phyloP scores from a whole-genome alignment of 2,329 filamentous ascomycete species.

The Pseudogymnoascus sp. region DNA sequence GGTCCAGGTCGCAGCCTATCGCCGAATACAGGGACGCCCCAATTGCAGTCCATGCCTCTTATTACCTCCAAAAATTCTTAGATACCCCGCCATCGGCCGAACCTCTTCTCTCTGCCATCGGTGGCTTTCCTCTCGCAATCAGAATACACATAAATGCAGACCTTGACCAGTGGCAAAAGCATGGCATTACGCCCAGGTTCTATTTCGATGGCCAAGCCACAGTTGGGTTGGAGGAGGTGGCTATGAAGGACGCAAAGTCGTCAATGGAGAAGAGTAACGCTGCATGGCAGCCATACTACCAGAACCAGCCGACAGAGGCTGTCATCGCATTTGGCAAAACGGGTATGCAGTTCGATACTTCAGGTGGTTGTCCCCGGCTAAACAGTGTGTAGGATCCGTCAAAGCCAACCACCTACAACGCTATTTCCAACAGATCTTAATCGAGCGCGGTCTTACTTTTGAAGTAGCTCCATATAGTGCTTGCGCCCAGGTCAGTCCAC shows the following conservation, averaged over 20 bases:
- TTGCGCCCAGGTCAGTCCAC: slow-evolving; percentile 65
- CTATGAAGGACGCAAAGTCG: slow-evolving; percentile 55
- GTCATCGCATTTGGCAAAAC: slow-evolving; percentile 82
- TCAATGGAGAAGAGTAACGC: slow-evolving; percentile 67
- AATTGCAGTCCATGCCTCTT: slow-evolving; percentile 81
- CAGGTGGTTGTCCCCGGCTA: slow-evolving; percentile 21
- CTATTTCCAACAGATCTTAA: slow-evolving; percentile 68
- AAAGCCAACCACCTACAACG: slow-evolving; percentile 67
- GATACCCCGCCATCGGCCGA: slow-evolving; percentile 67
- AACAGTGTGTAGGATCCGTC: slow-evolving; percentile 54
- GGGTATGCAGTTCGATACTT: slow-evolving; percentile 44
- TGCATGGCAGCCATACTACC: slow-evolving; percentile 84
- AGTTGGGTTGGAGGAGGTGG: slow-evolving; percentile 65
- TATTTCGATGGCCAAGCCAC: slow-evolving; percentile 86
- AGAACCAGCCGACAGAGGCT: slow-evolving; percentile 70
- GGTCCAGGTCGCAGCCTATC: slow-evolving; percentile 44
- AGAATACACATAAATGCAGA: slow-evolving; percentile 69
- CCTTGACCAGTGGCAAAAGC: slow-evolving; percentile 63
- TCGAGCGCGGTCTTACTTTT: slow-evolving; percentile 64
- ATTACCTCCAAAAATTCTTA: slow-evolving; percentile 78
- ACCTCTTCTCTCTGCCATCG: slow-evolving; percentile 82
- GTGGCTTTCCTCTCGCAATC: slow-evolving; percentile 77
- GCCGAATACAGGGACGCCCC: slow-evolving; percentile 66
- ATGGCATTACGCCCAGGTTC: slow-evolving; percentile 74
- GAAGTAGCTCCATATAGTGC: slow-evolving; percentile 83